Evolutionary conservation across 2,329 filamentous ascomycete genomes (phyloP), one percentile per base, ranked within the genome.

Genomic region (Neonectria sp.): DNA sequence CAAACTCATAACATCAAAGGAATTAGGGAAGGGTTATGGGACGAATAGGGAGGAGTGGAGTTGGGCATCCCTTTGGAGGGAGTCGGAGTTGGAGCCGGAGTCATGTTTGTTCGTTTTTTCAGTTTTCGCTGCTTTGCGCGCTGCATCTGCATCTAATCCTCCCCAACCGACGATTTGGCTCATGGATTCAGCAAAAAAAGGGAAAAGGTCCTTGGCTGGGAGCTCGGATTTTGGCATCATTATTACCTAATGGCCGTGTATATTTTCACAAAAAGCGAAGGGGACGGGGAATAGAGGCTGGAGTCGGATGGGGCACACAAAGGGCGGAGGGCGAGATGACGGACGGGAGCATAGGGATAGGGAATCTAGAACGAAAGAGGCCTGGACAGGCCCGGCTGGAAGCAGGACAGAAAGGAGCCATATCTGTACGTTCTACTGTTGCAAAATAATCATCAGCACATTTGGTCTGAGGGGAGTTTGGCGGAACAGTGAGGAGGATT

Each of bases 71-170:
- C 71, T 73, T 76, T 74, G 64, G 68, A 68, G 72, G 71, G 73
- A 63, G 58, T 75, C 71, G 74, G 76, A 75, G 74, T 78, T 76
- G 71, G 76, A 75, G 75, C 72, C 73, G 73, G 76, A 73, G 76
- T 79, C 75, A 75, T 73, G 73, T 76, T 75, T 75, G 76, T 75
- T 76, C 71, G 67, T 72, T 76, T 76, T 66, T 75, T 75, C 69
- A 74, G 67, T 73, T 76, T 67, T 74, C 74, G 73, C 71, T 76
- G 73, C 70, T 74, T 76, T 75, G 71, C 71, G 70, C 73, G 71
- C 73, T 76, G 73, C 74, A 76, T 76, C 74, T 76, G 74, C 74
- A 76, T 76, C 73, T 75, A 68, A 73, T 73, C 70, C 69, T 74
- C 71, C 68, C 63, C 74, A 68, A 72, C 68, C 70, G 68, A 74